Conservation (phyloP, 2,329 filamentous ascomycete species). For the Pseudogymnoascus sp. region DNA sequence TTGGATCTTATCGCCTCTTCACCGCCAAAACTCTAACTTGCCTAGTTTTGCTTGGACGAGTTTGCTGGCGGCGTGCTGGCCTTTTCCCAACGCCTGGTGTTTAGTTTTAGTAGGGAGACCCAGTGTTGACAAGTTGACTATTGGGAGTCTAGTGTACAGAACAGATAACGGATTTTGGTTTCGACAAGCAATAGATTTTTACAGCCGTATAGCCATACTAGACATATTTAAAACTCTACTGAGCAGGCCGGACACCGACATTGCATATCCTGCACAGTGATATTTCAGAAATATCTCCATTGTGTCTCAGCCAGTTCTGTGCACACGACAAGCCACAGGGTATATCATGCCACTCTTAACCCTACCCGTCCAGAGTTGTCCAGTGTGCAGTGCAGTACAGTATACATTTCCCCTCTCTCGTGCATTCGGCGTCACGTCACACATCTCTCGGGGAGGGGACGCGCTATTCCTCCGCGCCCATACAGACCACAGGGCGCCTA, state of each 20-base stretch:
- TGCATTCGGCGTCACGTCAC: constrained; percentile 4
- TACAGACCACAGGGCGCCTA: not conserved
- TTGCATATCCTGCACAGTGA: not conserved
- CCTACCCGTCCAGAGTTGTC: not conserved
- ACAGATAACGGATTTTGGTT: not conserved
- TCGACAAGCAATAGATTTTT: too few relatives aligned
- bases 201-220: not conserved
- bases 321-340: constrained; percentile 7
- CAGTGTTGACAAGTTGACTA: not conserved
- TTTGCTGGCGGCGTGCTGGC: not conserved
- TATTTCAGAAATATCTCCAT: not conserved
- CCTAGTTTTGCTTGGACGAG: not conserved
- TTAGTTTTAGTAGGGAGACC: not conserved
- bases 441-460: not conserved
- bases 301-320: not conserved
- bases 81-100: not conserved
- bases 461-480: not conserved
- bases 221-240: not conserved
- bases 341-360: not conserved
- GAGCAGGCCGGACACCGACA: not conserved
- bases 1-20: constrained; percentile 7
- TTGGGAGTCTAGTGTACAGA: not conserved
- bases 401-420: not conserved
- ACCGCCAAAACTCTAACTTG: constrained; percentile 8
- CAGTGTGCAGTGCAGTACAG: not conserved